Conservation (phyloP, 805 yeast genomes). For the Ogataea zsoltii region DNA sequence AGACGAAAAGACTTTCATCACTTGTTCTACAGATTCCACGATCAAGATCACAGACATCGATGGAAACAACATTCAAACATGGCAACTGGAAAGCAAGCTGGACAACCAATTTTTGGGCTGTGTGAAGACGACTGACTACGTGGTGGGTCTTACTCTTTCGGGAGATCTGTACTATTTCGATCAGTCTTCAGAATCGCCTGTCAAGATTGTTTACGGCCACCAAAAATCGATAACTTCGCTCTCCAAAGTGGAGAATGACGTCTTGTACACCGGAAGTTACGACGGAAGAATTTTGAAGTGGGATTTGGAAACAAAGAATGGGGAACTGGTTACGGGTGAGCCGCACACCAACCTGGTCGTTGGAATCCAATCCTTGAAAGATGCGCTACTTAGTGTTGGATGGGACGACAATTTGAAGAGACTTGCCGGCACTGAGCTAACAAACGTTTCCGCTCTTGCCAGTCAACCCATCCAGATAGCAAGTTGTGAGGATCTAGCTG, state of each 20-base stretch:
- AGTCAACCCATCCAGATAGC: constrained; percentile 53
- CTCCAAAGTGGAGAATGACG: constrained; percentile 28
- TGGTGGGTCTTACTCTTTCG: constrained; percentile 66
- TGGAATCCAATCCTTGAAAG: constrained; percentile 39
- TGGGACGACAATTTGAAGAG: constrained; percentile 83
- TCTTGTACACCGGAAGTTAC: constrained; percentile 63
- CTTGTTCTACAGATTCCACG: constrained; percentile 81
- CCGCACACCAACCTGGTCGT: constrained; percentile 70
- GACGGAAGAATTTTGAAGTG: constrained; percentile 77
- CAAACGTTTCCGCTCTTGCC: constrained; percentile 36
- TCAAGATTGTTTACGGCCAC: constrained; percentile 63
- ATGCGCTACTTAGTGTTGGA: constrained; percentile 46
- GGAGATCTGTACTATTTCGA: constrained; percentile 71
- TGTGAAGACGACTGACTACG: constrained; percentile 55
- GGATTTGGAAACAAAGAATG: constrained; percentile 42
- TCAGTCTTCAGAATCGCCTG: constrained; percentile 39
- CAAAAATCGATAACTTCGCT: constrained; percentile 77
- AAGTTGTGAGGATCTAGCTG: constrained; percentile 36
- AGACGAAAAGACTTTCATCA: constrained; percentile 61
- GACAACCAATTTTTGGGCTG: constrained; percentile 81
- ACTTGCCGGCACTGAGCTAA: constrained; percentile 26
- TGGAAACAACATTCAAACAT: constrained; percentile 47
- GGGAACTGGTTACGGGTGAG: constrained; percentile 37
- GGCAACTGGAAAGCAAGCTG: constrained; percentile 49
- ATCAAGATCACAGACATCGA: constrained; percentile 65